Conservation (phyloP, 2,329 filamentous ascomycete species). For the Thyridium curvatum region DNA sequence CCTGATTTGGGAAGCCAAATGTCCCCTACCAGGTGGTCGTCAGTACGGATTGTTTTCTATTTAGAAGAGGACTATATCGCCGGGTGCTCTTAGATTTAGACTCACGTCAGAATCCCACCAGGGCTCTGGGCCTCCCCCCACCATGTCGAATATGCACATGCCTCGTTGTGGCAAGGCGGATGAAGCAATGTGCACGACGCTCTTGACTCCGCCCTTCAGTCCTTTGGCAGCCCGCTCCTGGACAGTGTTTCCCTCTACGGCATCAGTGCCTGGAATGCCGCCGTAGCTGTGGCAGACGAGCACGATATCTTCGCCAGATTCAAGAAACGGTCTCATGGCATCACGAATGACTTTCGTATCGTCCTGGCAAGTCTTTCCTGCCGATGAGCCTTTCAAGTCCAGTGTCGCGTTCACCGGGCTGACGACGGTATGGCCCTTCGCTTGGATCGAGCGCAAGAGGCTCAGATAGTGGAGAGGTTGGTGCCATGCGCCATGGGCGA, state of each 20-base stretch:
- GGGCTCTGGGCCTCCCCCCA: background rate
- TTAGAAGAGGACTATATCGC: no score
- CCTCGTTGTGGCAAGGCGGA: slow-evolving; percentile 13
- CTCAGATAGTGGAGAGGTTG: no score
- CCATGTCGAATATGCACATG: background rate
- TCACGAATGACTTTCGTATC: background rate
- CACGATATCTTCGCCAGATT: slow-evolving; percentile 5
- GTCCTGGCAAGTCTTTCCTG: background rate
- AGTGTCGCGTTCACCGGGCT: no score
- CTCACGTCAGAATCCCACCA: background rate
- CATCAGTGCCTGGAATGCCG: slow-evolving; percentile 19
- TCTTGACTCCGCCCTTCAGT: slow-evolving; percentile 18
- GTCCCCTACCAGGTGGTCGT: background rate
- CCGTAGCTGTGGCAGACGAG: slow-evolving; percentile 18
- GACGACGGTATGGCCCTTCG: no score
- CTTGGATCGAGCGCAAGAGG: no score
- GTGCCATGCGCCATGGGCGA: no score
- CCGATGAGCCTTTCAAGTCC: background rate
- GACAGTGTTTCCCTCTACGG: slow-evolving; percentile 16
- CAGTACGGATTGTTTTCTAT: no score
- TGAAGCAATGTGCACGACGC: slow-evolving; percentile 18
- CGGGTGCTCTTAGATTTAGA: background rate
- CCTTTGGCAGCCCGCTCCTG: slow-evolving; percentile 16
- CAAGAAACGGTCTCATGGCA: background rate
- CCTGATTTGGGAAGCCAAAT: background rate